Conservation (phyloP, 1,284 basidiomycete species). For the Naganishia sp. region DNA sequence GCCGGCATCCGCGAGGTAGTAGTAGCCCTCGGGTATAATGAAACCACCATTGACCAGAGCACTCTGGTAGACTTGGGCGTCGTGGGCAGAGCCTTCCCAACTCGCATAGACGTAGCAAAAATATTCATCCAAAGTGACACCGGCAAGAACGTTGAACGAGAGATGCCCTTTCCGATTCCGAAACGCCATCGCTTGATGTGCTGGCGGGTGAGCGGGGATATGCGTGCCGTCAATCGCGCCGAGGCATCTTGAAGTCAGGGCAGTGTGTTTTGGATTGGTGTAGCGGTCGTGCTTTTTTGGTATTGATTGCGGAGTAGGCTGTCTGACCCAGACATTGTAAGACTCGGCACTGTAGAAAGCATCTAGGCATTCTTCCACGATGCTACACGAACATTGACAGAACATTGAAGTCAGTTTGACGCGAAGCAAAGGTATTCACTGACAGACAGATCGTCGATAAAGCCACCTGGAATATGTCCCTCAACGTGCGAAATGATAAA, state of each 20-base stretch:
- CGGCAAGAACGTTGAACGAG: conserved; percentile 9
- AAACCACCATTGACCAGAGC: not conserved
- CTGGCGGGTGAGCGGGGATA: not conserved
- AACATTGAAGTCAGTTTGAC: no score
- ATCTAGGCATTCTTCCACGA: conserved; percentile 5
- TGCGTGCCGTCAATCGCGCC: conserved; percentile 30
- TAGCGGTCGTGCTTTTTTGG: not conserved
- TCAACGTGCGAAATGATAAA: not conserved
- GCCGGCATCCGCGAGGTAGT: conserved; percentile 23
- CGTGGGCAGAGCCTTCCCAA: conserved; percentile 21
- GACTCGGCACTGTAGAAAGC: conserved; percentile 13
- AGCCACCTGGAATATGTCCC: conserved; percentile 4
- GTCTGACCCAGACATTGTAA: conserved; percentile 10
- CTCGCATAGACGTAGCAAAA: conserved; percentile 15
- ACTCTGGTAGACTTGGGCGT: not conserved
- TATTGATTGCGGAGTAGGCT: not conserved
- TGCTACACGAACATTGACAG: no score
- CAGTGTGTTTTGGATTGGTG: not conserved
- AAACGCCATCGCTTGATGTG: no score
- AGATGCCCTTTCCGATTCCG: conserved; percentile 5
- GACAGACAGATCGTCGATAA: not conserved
- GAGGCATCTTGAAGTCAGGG: not conserved
- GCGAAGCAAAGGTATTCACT: not conserved
- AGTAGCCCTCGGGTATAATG: not conserved
- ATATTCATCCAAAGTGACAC: not conserved